A percentile compares a stretch with the other conserved stretches of the same genome.
Evolutionary conservation across 1,139 yeast species (phyloP).

Genomic region (Pichia terricola): DNA sequence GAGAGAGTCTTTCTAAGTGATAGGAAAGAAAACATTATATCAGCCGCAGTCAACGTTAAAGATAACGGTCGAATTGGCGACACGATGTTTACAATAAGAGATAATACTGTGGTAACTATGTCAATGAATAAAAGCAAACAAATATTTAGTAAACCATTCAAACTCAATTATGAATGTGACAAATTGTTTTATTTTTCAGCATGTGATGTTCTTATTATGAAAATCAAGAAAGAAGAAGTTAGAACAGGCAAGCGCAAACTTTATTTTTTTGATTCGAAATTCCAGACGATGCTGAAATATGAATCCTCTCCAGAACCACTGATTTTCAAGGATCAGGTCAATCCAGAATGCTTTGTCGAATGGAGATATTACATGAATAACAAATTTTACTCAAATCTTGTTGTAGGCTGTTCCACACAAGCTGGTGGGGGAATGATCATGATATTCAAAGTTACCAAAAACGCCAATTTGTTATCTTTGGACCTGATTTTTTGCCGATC

Average conservation of each 20-base stretch:
- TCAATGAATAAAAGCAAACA: background rate
- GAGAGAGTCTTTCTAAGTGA: background rate
- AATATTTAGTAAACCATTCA: background rate
- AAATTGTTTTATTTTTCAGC: background rate
- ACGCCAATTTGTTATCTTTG: background rate
- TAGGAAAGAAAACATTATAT: background rate
- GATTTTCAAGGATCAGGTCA: conserved; percentile 29
- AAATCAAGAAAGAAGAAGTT: background rate
- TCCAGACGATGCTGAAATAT: conserved; percentile 3
- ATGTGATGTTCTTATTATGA: background rate
- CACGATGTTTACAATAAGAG: background rate
- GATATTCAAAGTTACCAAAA: conserved; percentile 32
- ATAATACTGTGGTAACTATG: background rate
- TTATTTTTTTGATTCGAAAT: background rate
- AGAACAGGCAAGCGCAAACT: background rate
- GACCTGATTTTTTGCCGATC: background rate
- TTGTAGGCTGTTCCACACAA: conserved; percentile 31
- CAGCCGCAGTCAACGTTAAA: background rate
- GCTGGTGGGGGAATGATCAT: conserved; percentile 30
- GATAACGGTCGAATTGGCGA: background rate
- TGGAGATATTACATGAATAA: conserved; percentile 27
- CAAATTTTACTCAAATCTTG: conserved; percentile 23
- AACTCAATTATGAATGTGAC: background rate
- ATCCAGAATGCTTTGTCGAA: conserved; percentile 28
- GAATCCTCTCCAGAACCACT: conserved; percentile 8